Evolutionary conservation across 2,329 filamentous ascomycete species (phyloP).

Genomic region (Sarocladium brachiariae): DNA sequence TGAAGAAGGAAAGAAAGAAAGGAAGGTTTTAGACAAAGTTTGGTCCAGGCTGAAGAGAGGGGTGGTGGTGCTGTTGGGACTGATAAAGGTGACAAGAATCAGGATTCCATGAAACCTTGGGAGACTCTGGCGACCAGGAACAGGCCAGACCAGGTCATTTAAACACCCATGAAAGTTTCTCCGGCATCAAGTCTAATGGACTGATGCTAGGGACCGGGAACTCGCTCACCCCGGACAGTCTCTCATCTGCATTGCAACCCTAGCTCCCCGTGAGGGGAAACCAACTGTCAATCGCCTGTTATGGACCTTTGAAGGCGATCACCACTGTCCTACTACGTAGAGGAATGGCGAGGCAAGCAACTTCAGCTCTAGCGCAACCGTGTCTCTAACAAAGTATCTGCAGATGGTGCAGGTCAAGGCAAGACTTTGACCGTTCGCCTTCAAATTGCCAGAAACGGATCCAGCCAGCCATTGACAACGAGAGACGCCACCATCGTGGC

Average conservation of each 20-base stretch:
- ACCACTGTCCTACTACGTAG: not conserved
- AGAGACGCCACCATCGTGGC: too few species aligned
- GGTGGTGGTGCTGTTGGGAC: not conserved
- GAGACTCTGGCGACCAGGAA: not conserved
- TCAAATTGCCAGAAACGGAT: not conserved
- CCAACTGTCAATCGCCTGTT: not conserved
- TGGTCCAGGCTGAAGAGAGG: not conserved
- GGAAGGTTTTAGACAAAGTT: not conserved
- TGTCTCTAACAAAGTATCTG: not conserved
- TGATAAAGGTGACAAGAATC: too few species aligned
- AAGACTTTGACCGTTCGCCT: not conserved
- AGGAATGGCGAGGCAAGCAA: too few species aligned
- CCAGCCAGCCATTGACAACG: too few species aligned
- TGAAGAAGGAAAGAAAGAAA: not conserved
- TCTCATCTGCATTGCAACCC: not conserved
- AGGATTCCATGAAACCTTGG: too few species aligned
- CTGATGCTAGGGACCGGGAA: too few species aligned
- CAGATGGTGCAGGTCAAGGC: not conserved
- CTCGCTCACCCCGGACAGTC: slow-evolving; percentile 1
- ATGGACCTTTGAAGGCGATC: not conserved
- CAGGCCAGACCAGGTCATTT: not conserved
- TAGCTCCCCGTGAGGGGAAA: not conserved
- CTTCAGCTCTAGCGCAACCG: not conserved
- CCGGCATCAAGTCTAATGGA: not conserved
- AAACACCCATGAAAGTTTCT: slow-evolving; percentile 1